A percentile compares a stretch with the other conserved stretches of the same genome.
Conservation (phyloP, 1,284 basidiomycete genomes). For the Leccinum pachyderme region DNA sequence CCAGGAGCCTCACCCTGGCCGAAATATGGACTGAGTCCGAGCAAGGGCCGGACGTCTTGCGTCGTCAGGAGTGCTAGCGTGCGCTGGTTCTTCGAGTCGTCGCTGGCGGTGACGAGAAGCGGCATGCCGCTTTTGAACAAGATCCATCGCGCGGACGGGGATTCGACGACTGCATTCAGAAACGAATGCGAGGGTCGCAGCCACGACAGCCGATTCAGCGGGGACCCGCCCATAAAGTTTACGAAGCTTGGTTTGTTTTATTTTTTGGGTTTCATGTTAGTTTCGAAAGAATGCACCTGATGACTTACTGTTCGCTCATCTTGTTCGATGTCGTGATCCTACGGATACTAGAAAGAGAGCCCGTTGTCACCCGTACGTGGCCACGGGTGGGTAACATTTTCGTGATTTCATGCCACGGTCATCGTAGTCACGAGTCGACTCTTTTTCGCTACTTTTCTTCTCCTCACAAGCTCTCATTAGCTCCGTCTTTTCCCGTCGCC, state of each 20-base stretch:
- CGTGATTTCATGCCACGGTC: conserved; percentile 4
- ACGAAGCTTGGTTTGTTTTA: conserved; percentile 18
- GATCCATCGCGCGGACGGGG: conserved; percentile 68
- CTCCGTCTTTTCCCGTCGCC: conserved; percentile 14
- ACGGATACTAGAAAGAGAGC: background rate
- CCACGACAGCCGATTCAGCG: conserved; percentile 86
- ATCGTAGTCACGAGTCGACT: background rate
- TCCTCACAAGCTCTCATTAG: background rate
- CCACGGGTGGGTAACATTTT: conserved; percentile 2
- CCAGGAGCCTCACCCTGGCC: conserved; percentile 61
- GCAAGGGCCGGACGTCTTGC: conserved; percentile 45
- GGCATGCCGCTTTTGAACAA: conserved; percentile 71
- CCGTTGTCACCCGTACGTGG: conserved; percentile 1
- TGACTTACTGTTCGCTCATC: conserved; percentile 33
- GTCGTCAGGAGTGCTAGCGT: conserved; percentile 56
- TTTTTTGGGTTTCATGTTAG: background rate
- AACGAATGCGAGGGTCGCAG: conserved; percentile 70
- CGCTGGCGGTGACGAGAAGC: conserved; percentile 42
- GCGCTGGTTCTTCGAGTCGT: conserved; percentile 18
- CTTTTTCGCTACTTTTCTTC: background rate
- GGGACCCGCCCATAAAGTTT: conserved; percentile 54
- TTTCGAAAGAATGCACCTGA: background rate
- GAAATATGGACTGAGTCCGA: conserved; percentile 55
- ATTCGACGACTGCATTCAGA: conserved; percentile 63
- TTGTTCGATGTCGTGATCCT: conserved; percentile 10